Conservation (phyloP, 129 eudicot species). For the Chrysanthemum makinoi region DNA sequence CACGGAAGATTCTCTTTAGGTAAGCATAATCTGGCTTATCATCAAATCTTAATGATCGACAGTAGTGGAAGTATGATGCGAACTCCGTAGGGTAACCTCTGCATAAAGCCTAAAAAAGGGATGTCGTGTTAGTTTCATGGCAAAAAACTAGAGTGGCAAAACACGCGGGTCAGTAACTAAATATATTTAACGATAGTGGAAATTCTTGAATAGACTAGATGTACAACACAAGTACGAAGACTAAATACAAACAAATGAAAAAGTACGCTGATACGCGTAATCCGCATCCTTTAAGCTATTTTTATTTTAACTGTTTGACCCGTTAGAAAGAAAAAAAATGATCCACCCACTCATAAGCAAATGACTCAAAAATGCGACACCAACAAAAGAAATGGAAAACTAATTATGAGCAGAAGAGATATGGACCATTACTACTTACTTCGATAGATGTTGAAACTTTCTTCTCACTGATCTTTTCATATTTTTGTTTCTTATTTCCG, state of each 20-base stretch:
- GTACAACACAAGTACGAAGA: too few species aligned
- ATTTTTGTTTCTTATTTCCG: constrained; percentile 90
- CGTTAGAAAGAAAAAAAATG: not conserved
- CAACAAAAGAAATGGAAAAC: not conserved
- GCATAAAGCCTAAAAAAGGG: constrained; percentile 61
- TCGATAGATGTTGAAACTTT: constrained; percentile 88
- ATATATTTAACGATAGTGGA: too few species aligned
- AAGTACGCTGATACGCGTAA: too few species aligned
- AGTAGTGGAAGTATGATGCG: constrained; percentile 91
- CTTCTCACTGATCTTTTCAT: constrained; percentile 87
- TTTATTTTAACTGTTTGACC: not conserved
- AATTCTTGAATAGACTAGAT: too few species aligned
- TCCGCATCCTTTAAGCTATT: not conserved
- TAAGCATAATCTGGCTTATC: constrained; percentile 94
- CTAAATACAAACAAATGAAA: too few species aligned
- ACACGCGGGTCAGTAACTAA: not conserved
- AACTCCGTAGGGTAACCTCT: constrained; percentile 95
- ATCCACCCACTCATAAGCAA: not conserved
- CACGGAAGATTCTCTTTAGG: constrained; percentile 88
- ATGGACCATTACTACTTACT: constrained; percentile 37
- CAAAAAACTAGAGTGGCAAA: not conserved
- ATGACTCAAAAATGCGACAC: not conserved
- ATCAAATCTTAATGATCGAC: constrained; percentile 90
- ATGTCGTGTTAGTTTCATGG: constrained; percentile 15
- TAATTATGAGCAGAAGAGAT: not conserved